Percentiles rank a stretch among this genome's conserved stretches.
Evolutionary conservation across 2,329 filamentous ascomycete species (phyloP).

Genomic region (Dactylellina leptospora): DNA sequence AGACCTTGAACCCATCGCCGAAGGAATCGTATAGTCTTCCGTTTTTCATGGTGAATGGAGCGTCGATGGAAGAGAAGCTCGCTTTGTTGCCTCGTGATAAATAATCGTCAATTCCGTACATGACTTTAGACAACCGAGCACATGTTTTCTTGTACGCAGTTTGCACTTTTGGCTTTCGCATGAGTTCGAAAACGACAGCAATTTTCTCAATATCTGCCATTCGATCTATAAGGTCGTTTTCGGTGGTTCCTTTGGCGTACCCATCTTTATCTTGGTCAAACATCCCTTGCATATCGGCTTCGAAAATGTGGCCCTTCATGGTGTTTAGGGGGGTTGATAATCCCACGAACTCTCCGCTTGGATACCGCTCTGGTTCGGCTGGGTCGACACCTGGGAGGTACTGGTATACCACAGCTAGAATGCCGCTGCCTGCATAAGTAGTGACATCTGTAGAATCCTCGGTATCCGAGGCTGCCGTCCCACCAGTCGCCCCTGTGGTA

Average conservation of each 20-base stretch:
- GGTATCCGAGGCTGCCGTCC: too few relatives aligned
- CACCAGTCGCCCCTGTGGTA: too few relatives aligned
- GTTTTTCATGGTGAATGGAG: constrained; percentile 8
- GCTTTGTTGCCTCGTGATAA: constrained; percentile 18
- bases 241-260: constrained; percentile 4
- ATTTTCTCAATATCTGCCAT: constrained; percentile 18
- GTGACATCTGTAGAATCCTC: too few relatives aligned
- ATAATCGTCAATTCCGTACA: constrained; percentile 27
- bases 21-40: constrained; percentile 11
- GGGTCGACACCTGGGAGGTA: constrained; percentile 17
- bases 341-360: constrained; percentile 9
- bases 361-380: constrained; percentile 8
- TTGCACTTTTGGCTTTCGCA: constrained; percentile 5
- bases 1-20: constrained; percentile 10
- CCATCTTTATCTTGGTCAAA: constrained; percentile 13
- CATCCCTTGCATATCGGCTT: constrained; percentile 5
- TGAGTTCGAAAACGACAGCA: constrained; percentile 14
- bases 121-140: constrained; percentile 2
- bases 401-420: constrained; percentile 7
- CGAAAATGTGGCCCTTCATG: constrained; percentile 5
- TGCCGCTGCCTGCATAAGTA: background rate
- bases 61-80: background rate
- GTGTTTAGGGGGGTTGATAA: constrained; percentile 5
- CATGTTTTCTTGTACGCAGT: constrained; percentile 11
- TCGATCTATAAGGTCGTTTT: background rate